A percentile compares a stretch with the other conserved stretches of the same genome.
phyloP scores from a whole-genome alignment of 179 eudicot genomes.

The Patellifolia procumbens region DNA sequence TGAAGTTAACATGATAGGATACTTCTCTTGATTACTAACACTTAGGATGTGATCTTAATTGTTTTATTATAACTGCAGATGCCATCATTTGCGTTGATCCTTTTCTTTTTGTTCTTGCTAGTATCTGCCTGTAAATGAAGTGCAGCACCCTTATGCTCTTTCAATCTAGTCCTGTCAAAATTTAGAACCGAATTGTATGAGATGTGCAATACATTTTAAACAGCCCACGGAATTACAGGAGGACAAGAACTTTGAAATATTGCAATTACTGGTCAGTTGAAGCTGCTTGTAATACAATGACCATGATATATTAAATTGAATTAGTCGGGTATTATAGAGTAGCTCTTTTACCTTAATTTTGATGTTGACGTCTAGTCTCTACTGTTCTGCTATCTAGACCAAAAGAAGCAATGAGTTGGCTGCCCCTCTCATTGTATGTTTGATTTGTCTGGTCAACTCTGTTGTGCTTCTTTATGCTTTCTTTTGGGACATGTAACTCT shows the following conservation, averaged over 20 bases:
- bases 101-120: too few species aligned
- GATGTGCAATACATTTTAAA: background rate
- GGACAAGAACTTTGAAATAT: background rate
- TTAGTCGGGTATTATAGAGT: too few species aligned
- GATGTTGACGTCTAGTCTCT: background rate
- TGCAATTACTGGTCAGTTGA: background rate
- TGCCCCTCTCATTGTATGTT: background rate
- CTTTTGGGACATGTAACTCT: conserved; percentile 5
- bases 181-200: too few species aligned
- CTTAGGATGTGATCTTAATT: background rate
- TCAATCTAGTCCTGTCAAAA: too few species aligned
- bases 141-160: too few species aligned
- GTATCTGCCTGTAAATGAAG: too few species aligned
- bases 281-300: too few species aligned
- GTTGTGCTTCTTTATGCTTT: background rate
- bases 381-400: background rate
- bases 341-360: too few species aligned
- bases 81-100: background rate
- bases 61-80: background rate
- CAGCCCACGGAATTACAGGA: background rate
- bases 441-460: background rate
- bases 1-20: too few species aligned
- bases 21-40: background rate
- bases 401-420: background rate
- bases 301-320: too few species aligned